A percentile compares a stretch with the other conserved stretches of the same genome.
phyloP scores from a whole-genome alignment of 2,329 filamentous ascomycete species.

The Phialophora expanda region DNA sequence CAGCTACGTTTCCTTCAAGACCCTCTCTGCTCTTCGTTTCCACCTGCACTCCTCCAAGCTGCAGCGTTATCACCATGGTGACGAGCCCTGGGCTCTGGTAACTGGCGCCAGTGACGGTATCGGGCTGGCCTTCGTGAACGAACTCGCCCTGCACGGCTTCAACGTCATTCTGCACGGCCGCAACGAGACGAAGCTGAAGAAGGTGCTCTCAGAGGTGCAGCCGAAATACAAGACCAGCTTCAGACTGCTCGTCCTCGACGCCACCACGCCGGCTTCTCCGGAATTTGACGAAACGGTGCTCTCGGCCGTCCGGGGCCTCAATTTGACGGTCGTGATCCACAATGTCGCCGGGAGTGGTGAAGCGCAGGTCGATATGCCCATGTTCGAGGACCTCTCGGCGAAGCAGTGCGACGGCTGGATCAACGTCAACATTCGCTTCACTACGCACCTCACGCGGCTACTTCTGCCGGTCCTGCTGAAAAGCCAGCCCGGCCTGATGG shows the following conservation, averaged over 20 bases:
- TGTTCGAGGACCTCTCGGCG: conserved; percentile 46
- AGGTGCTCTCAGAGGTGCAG: conserved; percentile 49
- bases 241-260: conserved; percentile 54
- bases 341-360: conserved; percentile 57
- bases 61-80: conserved; percentile 18
- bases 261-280: conserved; percentile 38
- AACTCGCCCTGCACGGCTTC: conserved; percentile 60
- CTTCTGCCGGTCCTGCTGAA: conserved; percentile 54
- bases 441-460: conserved; percentile 54
- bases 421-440: conserved; percentile 58
- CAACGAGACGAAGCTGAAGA: conserved; percentile 55
- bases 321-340: conserved; percentile 62
- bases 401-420: conserved; percentile 52
- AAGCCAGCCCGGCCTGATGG: conserved; percentile 53
- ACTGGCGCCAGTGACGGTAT: conserved; percentile 65
- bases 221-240: conserved; percentile 50
- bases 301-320: conserved; percentile 43
- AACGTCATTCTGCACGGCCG: conserved; percentile 65
- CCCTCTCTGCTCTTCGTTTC: conserved; percentile 13
- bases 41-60: conserved; percentile 22
- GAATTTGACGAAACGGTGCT: conserved; percentile 41
- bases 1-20: neutral
- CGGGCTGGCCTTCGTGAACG: conserved; percentile 57
- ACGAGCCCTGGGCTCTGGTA: conserved; percentile 54
- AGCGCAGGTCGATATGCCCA: conserved; percentile 41